phyloP scores from a whole-genome alignment of 2,329 filamentous ascomycete species.

The Shiraia sp. region DNA sequence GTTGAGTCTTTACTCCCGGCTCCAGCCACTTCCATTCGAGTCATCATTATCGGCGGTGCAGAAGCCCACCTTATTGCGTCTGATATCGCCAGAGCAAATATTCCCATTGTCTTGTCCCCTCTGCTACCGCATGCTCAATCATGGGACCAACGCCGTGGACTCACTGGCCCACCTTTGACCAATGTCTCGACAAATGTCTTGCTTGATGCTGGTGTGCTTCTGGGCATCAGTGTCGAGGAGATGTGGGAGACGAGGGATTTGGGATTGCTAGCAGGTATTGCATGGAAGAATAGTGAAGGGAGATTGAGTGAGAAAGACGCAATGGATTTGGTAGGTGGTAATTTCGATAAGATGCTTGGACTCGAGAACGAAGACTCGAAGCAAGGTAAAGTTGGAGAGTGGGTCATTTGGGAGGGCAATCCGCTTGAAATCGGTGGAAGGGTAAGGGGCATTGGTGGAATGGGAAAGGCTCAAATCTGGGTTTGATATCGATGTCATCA shows the following conservation, averaged over 20 bases:
- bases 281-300: constrained; percentile 60
- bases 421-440: constrained; percentile 63
- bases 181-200: constrained; percentile 64
- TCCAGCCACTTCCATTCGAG: constrained; percentile 45
- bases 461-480: constrained; percentile 11
- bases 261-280: constrained; percentile 63
- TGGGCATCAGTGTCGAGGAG: constrained; percentile 63
- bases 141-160: constrained; percentile 66
- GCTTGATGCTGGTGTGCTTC: constrained; percentile 61
- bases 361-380: constrained; percentile 38
- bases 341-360: constrained; percentile 63
- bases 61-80: constrained; percentile 64
- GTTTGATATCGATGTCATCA: constrained; percentile 1
- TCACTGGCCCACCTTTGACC: constrained; percentile 67
- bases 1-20: constrained; percentile 52
- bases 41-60: constrained; percentile 65
- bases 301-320: constrained; percentile 59
- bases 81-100: constrained; percentile 60
- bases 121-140: constrained; percentile 57
- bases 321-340: constrained; percentile 60
- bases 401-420: constrained; percentile 66
- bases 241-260: constrained; percentile 66
- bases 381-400: too few species aligned
- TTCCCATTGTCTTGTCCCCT: constrained; percentile 65
- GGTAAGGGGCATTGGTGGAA: constrained; percentile 43